A percentile compares a stretch with the other conserved stretches of the same genome.
Conservation (phyloP, 225 moss, liverwort and hornwort genomes). For the Neckera pumila region DNA sequence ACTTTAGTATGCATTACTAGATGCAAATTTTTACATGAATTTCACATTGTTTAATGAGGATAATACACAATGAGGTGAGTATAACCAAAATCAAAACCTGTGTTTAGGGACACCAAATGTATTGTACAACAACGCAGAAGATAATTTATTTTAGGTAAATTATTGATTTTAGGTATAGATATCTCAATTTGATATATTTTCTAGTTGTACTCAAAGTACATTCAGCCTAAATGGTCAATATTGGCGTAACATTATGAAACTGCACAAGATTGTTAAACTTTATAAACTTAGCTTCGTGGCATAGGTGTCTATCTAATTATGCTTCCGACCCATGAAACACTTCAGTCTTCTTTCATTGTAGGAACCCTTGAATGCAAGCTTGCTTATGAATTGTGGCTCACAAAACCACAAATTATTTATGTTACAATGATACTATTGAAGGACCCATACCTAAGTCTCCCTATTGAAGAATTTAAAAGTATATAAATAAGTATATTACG, state of each 20-base stretch:
- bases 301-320: background rate
- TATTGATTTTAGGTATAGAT: background rate
- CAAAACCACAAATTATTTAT: background rate
- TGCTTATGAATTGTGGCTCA: background rate
- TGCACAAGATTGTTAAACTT: background rate
- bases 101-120: background rate
- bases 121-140: background rate
- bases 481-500: too few species aligned
- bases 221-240: background rate
- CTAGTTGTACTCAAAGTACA: fast-evolving
- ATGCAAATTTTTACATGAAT: background rate
- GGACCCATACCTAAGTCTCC: fast-evolving
- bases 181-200: too few species aligned
- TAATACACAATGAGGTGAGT: too few species aligned
- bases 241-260: fast-evolving
- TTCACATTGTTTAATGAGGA: background rate
- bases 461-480: background rate
- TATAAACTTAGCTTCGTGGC: background rate
- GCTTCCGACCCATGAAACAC: background rate
- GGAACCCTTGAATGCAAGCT: too few species aligned
- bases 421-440: fast-evolving
- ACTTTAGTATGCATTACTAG: too few species aligned
- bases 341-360: background rate
- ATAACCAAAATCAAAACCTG: background rate
- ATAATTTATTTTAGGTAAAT: background rate